A percentile compares a stretch with the other conserved stretches of the same genome.
phyloP scores from a whole-genome alignment of 75 land plant genomes.

The Cryptomeria japonica region DNA sequence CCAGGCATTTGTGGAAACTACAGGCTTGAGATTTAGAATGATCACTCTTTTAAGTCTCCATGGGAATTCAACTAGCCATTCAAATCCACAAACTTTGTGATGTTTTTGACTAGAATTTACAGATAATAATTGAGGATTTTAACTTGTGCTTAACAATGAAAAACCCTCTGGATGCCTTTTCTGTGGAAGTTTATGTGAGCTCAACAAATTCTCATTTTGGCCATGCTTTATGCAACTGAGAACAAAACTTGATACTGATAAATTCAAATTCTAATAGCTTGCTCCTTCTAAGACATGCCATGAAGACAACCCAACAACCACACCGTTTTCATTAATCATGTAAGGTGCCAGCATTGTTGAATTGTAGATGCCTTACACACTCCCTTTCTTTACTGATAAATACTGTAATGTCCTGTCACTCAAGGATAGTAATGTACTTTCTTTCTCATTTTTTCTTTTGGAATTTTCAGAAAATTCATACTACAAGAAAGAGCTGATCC shows the following conservation, averaged over 20 bases:
- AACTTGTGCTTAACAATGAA: not conserved
- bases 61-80: not conserved
- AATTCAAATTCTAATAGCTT: not conserved
- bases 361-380: not conserved
- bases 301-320: not conserved
- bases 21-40: not conserved
- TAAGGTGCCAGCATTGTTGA: not conserved
- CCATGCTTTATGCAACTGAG: not conserved
- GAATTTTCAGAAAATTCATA: not conserved
- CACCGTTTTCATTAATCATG: not conserved
- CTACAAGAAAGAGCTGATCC: not conserved
- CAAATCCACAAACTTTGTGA: not conserved
- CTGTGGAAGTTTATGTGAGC: not conserved
- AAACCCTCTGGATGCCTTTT: not conserved
- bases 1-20: not conserved
- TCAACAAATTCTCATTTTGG: not conserved
- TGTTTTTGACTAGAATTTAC: not conserved
- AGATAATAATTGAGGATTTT: not conserved
- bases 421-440: not conserved
- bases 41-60: not conserved
- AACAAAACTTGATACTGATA: not conserved
- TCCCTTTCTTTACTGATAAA: not conserved
- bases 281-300: not conserved
- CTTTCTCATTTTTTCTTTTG: not conserved
- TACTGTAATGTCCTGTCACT: not conserved